phyloP scores from a whole-genome alignment of 2,329 filamentous ascomycete genomes.

The Sarocladium kiliense region DNA sequence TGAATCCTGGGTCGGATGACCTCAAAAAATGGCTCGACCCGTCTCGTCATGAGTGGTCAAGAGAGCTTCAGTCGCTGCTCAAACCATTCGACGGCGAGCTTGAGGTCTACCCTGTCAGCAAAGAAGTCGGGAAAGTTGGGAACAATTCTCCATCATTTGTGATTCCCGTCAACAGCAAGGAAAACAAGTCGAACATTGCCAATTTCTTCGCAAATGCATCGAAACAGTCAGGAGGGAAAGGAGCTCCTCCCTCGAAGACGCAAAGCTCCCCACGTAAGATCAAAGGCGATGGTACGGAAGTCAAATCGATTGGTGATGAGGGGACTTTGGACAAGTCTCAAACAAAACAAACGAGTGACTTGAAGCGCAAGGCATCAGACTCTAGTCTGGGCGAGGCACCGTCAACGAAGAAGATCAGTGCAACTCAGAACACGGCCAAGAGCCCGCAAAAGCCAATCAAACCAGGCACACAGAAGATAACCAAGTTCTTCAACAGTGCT shows the following conservation, averaged over 20 bases:
- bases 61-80: conserved; percentile 72
- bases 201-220: conserved; percentile 75
- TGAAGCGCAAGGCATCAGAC: conserved; percentile 22
- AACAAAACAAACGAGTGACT: background rate
- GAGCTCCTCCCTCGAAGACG: background rate
- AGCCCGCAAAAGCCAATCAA: conserved; percentile 65
- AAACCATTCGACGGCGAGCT: conserved; percentile 74
- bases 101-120: conserved; percentile 79
- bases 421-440: conserved; percentile 33
- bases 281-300: background rate
- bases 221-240: conserved; percentile 21
- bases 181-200: conserved; percentile 89
- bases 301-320: background rate
- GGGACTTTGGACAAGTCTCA: background rate
- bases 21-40: conserved; percentile 79
- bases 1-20: conserved; percentile 68
- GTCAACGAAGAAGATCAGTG: conserved; percentile 31
- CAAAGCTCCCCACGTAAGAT: background rate
- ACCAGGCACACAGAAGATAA: conserved; percentile 54
- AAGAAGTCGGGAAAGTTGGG: conserved; percentile 90
- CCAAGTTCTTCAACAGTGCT: conserved; percentile 73
- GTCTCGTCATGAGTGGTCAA: conserved; percentile 63
- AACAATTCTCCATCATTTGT: conserved; percentile 84
- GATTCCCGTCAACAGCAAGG: conserved; percentile 73
- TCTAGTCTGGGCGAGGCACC: conserved; percentile 15